Conservation (phyloP, 345 rosid genomes). For the Citrus medica region DNA sequence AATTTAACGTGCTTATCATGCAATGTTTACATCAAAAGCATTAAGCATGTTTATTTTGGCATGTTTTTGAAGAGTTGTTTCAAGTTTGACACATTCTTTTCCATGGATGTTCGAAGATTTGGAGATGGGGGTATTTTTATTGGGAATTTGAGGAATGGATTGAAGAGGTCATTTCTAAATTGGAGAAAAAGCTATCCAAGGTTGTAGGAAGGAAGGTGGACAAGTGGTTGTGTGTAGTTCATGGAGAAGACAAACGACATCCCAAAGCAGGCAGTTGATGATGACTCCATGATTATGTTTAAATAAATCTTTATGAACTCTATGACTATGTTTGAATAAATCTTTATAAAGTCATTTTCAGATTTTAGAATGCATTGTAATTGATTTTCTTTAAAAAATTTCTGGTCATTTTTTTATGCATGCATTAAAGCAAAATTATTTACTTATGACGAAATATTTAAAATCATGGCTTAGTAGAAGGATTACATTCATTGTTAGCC, state of each 20-base stretch:
- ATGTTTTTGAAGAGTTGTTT: no score
- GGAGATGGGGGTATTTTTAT: conserved; percentile 52
- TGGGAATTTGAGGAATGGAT: conserved; percentile 77
- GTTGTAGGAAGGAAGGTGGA: conserved; percentile 77
- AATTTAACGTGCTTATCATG: no score
- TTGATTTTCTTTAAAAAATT: no score
- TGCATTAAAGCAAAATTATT: no score
- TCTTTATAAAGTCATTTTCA: background rate
- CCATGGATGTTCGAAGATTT: conserved; percentile 53
- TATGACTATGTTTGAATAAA: background rate
- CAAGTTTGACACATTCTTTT: conserved; percentile 48
- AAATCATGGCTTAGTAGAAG: no score
- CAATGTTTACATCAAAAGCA: no score
- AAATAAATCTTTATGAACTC: background rate
- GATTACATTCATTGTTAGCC: no score
- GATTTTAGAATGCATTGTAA: no score
- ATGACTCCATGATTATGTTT: background rate
- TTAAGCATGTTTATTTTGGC: no score
- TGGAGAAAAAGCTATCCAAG: conserved; percentile 80
- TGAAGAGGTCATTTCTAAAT: conserved; percentile 69
- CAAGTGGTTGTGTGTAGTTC: conserved; percentile 51
- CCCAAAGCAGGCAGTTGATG: conserved; percentile 63
- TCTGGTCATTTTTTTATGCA: no score
- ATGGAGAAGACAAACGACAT: conserved; percentile 84
- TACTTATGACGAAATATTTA: no score